Conservation (phyloP, 2,329 filamentous ascomycete genomes). For the Nigrograna mackinnonii region DNA sequence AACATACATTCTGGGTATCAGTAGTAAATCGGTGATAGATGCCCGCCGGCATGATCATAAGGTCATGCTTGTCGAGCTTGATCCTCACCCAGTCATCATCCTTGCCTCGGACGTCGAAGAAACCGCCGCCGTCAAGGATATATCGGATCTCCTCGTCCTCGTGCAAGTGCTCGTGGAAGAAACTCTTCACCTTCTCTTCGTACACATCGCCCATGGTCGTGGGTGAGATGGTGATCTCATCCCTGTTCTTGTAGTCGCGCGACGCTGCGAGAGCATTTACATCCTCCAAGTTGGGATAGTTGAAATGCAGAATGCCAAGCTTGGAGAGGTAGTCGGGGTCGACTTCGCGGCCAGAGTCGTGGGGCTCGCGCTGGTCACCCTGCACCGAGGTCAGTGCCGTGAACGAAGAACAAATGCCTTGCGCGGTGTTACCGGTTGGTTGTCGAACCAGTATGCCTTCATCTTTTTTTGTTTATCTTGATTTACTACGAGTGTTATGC, state of each 20-base stretch:
- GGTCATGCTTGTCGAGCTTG: conserved; percentile 78
- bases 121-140: conserved; percentile 84
- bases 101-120: conserved; percentile 86
- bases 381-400: conserved; percentile 43
- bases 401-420: background rate
- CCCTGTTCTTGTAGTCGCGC: conserved; percentile 79
- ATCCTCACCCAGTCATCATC: conserved; percentile 91
- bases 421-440: conserved; percentile 56
- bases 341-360: conserved; percentile 80
- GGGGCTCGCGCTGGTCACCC: conserved; percentile 91
- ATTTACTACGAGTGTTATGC: background rate
- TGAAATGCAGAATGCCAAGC: conserved; percentile 73
- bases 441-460: conserved; percentile 75
- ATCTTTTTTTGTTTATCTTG: conserved; percentile 47
- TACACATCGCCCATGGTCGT: conserved; percentile 83
- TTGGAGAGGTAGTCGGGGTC: conserved; percentile 66
- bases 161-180: conserved; percentile 95
- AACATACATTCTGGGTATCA: conserved; percentile 82
- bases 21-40: conserved; percentile 99
- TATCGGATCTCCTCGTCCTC: conserved; percentile 99
- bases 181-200: conserved; percentile 89
- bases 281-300: conserved; percentile 39
- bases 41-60: conserved; percentile 90
- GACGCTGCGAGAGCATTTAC: conserved; percentile 63
- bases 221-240: conserved; percentile 88